These are phyloP conservation scores for Serendipita vermifera DNA, from an alignment of 768 basidiomycete species.

Conservation along the genomic window DNA sequence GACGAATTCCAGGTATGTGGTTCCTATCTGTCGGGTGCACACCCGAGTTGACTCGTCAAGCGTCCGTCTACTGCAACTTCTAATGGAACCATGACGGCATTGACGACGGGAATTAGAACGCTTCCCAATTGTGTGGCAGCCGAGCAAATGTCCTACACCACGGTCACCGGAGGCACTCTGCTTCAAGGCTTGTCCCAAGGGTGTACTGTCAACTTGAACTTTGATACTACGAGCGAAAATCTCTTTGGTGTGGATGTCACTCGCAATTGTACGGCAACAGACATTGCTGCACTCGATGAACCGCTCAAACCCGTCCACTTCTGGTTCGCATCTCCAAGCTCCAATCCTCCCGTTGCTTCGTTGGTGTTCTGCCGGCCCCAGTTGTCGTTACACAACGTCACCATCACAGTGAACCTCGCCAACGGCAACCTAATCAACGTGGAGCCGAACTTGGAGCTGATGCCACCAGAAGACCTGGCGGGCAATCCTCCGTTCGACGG, in stretches of 20 bases:
- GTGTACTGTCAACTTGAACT: not conserved
- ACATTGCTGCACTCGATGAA: not conserved
- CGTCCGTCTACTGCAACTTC: not conserved
- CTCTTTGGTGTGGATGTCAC: not conserved
- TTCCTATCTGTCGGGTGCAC: not conserved
- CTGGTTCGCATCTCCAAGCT: not conserved
- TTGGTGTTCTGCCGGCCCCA: not conserved
- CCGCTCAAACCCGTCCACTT: not conserved
- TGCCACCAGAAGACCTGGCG: not conserved
- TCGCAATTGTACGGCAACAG: not conserved
- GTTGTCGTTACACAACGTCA: not conserved
- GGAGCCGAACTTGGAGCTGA: not conserved
- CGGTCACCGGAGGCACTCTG: not conserved
- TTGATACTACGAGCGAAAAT: not conserved
- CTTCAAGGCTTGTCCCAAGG: not conserved
- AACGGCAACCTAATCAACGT: slow-evolving; percentile 6
- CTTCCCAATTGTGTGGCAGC: not conserved
- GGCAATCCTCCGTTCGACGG: slow-evolving; percentile 1
- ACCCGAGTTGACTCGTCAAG: no score
- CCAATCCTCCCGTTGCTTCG: not conserved
- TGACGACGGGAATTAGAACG: not conserved
- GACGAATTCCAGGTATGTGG: slow-evolving; percentile 3
- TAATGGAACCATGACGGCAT: not conserved
- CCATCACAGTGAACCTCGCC: not conserved
- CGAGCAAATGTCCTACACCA: not conserved